These are phyloP conservation scores for Plasmopara muralis DNA, from an alignment of 352 stramenopile genomes.

Conservation along the genomic window DNA sequence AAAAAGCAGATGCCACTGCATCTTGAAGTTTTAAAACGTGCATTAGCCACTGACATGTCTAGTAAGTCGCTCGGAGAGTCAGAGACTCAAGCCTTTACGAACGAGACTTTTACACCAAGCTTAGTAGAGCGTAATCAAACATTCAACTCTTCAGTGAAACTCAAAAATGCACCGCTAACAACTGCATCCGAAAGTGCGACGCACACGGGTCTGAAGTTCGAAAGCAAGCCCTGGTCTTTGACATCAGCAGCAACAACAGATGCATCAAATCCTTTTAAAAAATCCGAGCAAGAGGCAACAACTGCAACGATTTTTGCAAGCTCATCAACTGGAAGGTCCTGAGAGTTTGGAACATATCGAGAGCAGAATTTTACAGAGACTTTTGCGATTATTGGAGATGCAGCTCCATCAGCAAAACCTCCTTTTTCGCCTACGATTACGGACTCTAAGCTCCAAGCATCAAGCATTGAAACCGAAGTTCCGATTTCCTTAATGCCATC, in stretches of 20 bases:
- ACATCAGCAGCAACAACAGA: conserved; percentile 1
- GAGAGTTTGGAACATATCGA: not conserved
- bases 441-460: not conserved
- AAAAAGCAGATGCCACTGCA: not conserved
- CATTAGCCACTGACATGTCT: not conserved
- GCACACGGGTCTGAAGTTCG: conserved; percentile 1
- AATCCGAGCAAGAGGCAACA: not conserved
- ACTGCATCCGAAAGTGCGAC: not conserved
- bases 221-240: conserved; percentile 1
- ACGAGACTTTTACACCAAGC: conserved; percentile 3
- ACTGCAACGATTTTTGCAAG: not conserved
- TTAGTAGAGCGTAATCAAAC: not conserved
- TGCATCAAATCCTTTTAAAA: not conserved
- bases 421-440: not conserved
- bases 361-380: too few species aligned
- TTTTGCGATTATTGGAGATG: too few species aligned
- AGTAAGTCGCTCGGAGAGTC: not conserved
- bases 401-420: not conserved
- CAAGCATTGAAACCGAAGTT: too few species aligned
- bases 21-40: not conserved
- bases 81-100: conserved; percentile 2
- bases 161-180: not conserved
- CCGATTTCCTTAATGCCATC: not conserved
- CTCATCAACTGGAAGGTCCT: not conserved
- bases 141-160: not conserved